Base-by-base conservation (phyloP, 441 rosid species). In the Iberis amara region DNA sequence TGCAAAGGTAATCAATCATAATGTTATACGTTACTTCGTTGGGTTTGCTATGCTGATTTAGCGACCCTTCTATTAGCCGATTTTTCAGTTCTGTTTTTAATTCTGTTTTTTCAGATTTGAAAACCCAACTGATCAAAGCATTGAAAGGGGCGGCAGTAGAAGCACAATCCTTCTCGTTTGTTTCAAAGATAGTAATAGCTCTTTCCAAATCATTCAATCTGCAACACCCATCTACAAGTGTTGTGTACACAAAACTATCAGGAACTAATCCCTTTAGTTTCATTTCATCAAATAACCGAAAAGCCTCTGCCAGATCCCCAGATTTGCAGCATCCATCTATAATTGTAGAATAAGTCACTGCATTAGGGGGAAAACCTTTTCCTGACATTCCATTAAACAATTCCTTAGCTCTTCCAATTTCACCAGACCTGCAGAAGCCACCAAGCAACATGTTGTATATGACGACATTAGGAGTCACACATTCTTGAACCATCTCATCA, bases 291-390 rank as follows among this genome's bases (percentile, higher is more conserved):
- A 75, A 56, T 45, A 81, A 72, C 46, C 13, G 57, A 55, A 79
- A 81, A 8, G 85, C 88, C 72, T 69, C 72, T 0, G 18, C 38
- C 59, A 81, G 61, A 64, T 73, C 70, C 47, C 82, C 78, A 31
- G 65, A 58, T 68, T 81, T 81, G 77, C 81, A 76, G 47, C 72
- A 76, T 53, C 81, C 82, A 61, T 76, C 81, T 37, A 81, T 81
- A 31, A 81, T 69, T 35, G 75, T 75, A 55, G 78, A 58, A 55
- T 81, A 81, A 5, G 79, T 76, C 57, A 74, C 80, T 13, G 37
- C 58, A 39, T 71, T 75, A 5, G 72, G 82, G 33, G 67, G 62
- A 41, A 79, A 65, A 50, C 75, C 82, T 54, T 57, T 76, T 42
- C 46, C 66, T 40, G 73, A 59, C 62, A 79, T 73, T 71, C 60